Evolutionary conservation across 192 early-diverging fungal genomes (phyloP).

Genomic region (Entomortierella chlamydospora): DNA sequence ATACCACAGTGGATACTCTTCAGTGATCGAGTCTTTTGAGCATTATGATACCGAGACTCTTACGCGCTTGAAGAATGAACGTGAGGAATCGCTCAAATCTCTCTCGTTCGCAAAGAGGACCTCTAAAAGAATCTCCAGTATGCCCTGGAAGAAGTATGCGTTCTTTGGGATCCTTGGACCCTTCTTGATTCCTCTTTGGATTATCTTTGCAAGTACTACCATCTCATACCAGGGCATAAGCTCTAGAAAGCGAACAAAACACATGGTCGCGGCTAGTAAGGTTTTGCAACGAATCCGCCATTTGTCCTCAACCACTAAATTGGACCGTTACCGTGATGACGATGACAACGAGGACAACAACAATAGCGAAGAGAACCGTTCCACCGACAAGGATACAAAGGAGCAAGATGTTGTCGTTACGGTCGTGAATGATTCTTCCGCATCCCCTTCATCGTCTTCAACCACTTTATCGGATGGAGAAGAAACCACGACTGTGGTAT

Average conservation of each 20-base stretch:
- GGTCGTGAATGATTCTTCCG: neutral
- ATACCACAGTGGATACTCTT: constrained; percentile 35
- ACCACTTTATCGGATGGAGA: neutral
- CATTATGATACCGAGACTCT: constrained; percentile 21
- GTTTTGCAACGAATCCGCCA: constrained; percentile 18
- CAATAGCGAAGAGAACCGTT: neutral
- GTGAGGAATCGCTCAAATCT: constrained; percentile 9
- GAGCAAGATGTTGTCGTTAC: constrained; percentile 4
- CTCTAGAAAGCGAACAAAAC: constrained; percentile 46
- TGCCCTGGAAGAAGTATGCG: constrained; percentile 42
- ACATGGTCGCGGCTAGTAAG: constrained; percentile 3
- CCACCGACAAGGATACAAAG: neutral
- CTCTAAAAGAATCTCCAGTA: constrained; percentile 4
- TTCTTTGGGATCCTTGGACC: constrained; percentile 38
- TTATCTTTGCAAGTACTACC: constrained; percentile 45
- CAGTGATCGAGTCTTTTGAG: constrained; percentile 53
- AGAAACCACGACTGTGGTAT: neutral
- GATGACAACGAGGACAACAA: neutral
- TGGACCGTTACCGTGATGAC: constrained; percentile 28
- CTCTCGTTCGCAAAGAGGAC: constrained; percentile 21
- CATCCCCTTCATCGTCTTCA: constrained; percentile 1
- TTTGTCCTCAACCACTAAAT: constrained; percentile 4
- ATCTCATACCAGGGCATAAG: constrained; percentile 51
- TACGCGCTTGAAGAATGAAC: constrained; percentile 13
- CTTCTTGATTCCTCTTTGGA: constrained; percentile 52